Evolutionary conservation across 768 basidiomycete genomes (phyloP), one percentile per base, ranked within the genome.

Genomic region (Lyophyllum semitale): DNA sequence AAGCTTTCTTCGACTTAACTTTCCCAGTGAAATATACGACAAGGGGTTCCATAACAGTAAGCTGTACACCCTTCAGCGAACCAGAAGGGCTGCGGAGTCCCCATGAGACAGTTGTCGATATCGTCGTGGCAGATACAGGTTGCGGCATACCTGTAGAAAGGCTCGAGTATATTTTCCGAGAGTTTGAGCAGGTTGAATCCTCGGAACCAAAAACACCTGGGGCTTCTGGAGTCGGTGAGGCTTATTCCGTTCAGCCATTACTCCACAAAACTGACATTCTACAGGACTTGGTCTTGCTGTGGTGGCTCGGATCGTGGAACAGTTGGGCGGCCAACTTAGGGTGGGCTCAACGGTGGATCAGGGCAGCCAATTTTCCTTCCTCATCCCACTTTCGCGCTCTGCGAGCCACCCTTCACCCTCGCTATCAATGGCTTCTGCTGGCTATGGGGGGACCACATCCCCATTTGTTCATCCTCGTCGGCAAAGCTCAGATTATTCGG

Each of bases 221-320:
- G 12, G 74, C 72, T 30, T 64, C 71, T 20, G 84, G 83, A 8
- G 76, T 85, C 33, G 84, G 84, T 81, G 58, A 45, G 41, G 13
- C 41, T 4, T 43, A 30, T 30, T 30, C 29, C 29, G 11, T 30
- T 6, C 29, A 30, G 11, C 11, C 6, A 5, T 11, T 30, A 11
- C 29, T 5, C 11, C 29, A 11, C 6, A n/a, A 29, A 0, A 7
- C 23, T 38, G 51, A 37, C 47, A 25, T 29, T 45, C 15, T 23
- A 20, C 35, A 77, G 89, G 89, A 5, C 77, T 93, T 13, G 91
- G 91, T 3, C 73, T 92, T 27, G 91, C 91, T 3, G 87, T 91
- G 6, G 91, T 93, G 11, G 88, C 89, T 0, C 78, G 90, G 15
- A 90, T 92, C 38, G 87, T 92, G 3, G 85, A 87, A 60, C 89